Percentiles rank a stretch among this genome's conserved stretches.
These are phyloP conservation scores for Penicillium paxilli DNA, from an alignment of 495 filamentous ascomycete species.

Conservation along the genomic window DNA sequence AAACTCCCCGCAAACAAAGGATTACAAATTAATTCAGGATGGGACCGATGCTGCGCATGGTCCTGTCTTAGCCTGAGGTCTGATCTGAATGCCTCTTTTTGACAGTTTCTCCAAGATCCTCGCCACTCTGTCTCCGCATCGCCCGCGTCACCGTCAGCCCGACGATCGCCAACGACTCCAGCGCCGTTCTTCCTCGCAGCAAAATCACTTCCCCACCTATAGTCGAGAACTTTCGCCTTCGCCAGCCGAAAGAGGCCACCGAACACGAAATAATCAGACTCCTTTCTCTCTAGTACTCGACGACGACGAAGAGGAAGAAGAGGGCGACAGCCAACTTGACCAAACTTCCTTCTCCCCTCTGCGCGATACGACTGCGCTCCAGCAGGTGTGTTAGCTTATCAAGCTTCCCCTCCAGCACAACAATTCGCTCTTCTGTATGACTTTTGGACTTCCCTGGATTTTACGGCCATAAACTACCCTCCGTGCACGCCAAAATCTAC, in stretches of 20 bases:
- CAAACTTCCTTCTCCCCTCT: neutral
- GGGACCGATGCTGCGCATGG: slow-evolving; percentile 12
- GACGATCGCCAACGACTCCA: slow-evolving; percentile 16
- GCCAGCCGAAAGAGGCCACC: neutral
- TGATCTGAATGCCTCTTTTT: slow-evolving; percentile 22
- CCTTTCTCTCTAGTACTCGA: slow-evolving; percentile 2
- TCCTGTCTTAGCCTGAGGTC: slow-evolving; percentile 5
- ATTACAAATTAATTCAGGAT: slow-evolving; percentile 4
- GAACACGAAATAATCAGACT: neutral
- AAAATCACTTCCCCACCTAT: slow-evolving; percentile 4
- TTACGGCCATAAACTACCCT: no score
- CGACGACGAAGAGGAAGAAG: neutral
- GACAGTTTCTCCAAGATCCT: slow-evolving; percentile 14
- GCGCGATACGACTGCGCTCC: slow-evolving; percentile 3
- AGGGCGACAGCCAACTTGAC: neutral
- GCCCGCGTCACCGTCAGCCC: slow-evolving; percentile 11
- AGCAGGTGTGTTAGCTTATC: slow-evolving; percentile 16
- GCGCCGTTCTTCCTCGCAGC: slow-evolving; percentile 1
- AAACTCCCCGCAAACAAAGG: slow-evolving; percentile 1
- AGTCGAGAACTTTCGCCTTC: neutral
- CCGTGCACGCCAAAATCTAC: no score
- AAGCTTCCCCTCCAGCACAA: neutral
- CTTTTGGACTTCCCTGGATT: neutral
- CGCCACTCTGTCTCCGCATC: slow-evolving; percentile 18
- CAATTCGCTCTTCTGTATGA: slow-evolving; percentile 1